Conservation (phyloP, 1,284 basidiomycete genomes). For the Ceratobasidium sp. region DNA sequence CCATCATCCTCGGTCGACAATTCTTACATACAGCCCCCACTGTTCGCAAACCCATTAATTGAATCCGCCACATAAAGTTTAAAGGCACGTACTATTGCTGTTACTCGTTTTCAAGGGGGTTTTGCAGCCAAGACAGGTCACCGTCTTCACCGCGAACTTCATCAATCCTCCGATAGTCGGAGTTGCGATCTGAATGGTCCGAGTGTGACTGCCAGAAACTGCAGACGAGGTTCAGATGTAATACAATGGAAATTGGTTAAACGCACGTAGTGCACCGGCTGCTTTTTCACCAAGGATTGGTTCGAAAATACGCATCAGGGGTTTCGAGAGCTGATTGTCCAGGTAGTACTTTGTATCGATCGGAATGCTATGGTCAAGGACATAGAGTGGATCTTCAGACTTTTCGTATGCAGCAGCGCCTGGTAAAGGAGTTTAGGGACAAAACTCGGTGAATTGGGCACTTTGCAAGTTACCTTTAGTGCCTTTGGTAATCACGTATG, state of each 20-base stretch:
- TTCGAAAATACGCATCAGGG: constrained; percentile 95
- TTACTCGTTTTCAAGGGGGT: constrained; percentile 81
- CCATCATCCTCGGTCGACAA: constrained; percentile 83
- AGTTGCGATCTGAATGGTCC: constrained; percentile 93
- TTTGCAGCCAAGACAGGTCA: constrained; percentile 93
- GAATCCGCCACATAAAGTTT: background rate
- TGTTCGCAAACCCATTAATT: constrained; percentile 54
- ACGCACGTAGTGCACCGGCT: constrained; percentile 81
- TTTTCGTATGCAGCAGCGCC: constrained; percentile 98
- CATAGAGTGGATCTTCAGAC: constrained; percentile 95
- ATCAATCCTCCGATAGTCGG: constrained; percentile 94
- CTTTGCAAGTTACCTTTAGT: constrained; percentile 73
- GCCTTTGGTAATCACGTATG: constrained; percentile 96
- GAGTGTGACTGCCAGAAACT: constrained; percentile 95
- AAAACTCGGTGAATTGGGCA: background rate
- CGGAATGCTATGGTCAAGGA: constrained; percentile 94
- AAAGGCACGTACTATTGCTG: constrained; percentile 68
- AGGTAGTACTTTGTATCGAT: constrained; percentile 98
- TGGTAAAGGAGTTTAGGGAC: constrained; percentile 52
- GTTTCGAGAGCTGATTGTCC: constrained; percentile 96
- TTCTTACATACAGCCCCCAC: constrained; percentile 94
- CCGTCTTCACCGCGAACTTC: constrained; percentile 96
- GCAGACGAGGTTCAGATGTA: constrained; percentile 43
- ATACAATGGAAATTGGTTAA: background rate
- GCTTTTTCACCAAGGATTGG: constrained; percentile 90